Base-by-base conservation (phyloP, 2,329 filamentous ascomycete species). In the Phyllosticta citriasiana region DNA sequence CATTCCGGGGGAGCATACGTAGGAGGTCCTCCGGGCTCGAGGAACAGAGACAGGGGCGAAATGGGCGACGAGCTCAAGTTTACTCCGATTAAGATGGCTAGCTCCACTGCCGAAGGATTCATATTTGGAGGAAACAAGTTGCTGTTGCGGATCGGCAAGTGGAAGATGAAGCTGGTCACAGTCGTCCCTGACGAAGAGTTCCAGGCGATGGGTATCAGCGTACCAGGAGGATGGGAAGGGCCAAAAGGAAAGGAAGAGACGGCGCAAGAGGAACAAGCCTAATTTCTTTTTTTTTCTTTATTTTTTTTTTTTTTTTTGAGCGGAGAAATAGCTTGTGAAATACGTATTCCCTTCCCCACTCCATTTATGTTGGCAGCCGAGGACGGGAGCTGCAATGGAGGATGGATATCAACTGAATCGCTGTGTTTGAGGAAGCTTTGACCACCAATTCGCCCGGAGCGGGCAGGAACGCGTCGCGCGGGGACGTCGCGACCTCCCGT, bases 121-220 rank as follows among this genome's bases (percentile, higher is more conserved):
- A 70, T 84, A 40, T 80, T 89, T 19, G 82, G 85, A 63, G 82
- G 73, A 27, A 73, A 79, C 1, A 68, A 81, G 2, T 65, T 87
- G n/a, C 77, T 86, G 8, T 65, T 86, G 9, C 75, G 82, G 63
- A 66, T 80, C 1, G 84, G 84, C 7, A 87, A 87, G 67, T 84
- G 81, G 77, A 84, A 82, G 66, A 75, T 85, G 40, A 81, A 81
- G 66, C 73, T 84, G 24, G 76, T 85, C 30, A 77, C 78, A 54
- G 76, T 86, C 52, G 70, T 86, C 4, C 73, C 75, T 12, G 83
- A 86, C 62, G 76, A 78, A 40, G 76, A 82, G 24, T 84, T 80
- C 65, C 74, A 77, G 56, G 71, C 71, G 12, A 67, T 70, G 53
- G 79, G 78, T 1, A 69, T 80, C 22, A 74, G 71, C 14, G 79